Evolutionary conservation across 306 rosid species (phyloP).

Genomic region (Glycyrrhiza uralensis): DNA sequence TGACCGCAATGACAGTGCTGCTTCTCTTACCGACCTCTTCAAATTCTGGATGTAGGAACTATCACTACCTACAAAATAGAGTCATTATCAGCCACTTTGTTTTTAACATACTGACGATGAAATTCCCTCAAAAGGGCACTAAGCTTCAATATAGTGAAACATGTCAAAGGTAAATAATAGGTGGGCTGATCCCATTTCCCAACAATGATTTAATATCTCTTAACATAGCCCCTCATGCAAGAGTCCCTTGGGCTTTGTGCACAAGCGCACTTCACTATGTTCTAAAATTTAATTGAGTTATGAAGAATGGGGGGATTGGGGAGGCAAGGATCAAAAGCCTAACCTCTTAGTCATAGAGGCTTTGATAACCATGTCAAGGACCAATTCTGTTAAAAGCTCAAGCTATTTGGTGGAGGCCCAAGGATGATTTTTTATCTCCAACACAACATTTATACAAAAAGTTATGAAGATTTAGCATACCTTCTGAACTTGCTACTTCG

Average conservation of each 20-base stretch:
- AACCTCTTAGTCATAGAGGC: not conserved
- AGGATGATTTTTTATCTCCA: not conserved
- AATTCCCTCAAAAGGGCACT: conserved; percentile 19
- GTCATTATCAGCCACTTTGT: conserved; percentile 15
- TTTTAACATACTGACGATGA: not conserved
- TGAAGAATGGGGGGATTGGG: not conserved
- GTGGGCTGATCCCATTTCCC: not conserved
- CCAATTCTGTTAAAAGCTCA: conserved; percentile 4
- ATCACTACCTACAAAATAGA: conserved; percentile 40
- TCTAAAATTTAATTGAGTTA: conserved; percentile 9
- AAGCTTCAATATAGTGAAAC: conserved; percentile 26
- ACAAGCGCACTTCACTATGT: not conserved
- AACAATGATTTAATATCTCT: not conserved
- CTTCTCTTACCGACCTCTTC: conserved; percentile 92
- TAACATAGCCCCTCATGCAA: conserved; percentile 8
- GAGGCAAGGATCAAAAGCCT: not conserved
- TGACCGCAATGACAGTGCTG: conserved; percentile 63
- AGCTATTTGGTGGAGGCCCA: not conserved
- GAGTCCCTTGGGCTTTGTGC: not conserved
- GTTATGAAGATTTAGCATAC: conserved; percentile 36
- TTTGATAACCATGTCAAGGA: not conserved
- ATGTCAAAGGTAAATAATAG: not conserved
- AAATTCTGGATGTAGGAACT: conserved; percentile 58
- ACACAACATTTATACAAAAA: conserved; percentile 10
- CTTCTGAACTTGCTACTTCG: conserved; percentile 63